Percentiles rank a stretch among this genome's conserved stretches.
These are phyloP conservation scores for Aspergillus pseudonomiae DNA, from an alignment of 2,329 filamentous ascomycete species.

Conservation along the genomic window DNA sequence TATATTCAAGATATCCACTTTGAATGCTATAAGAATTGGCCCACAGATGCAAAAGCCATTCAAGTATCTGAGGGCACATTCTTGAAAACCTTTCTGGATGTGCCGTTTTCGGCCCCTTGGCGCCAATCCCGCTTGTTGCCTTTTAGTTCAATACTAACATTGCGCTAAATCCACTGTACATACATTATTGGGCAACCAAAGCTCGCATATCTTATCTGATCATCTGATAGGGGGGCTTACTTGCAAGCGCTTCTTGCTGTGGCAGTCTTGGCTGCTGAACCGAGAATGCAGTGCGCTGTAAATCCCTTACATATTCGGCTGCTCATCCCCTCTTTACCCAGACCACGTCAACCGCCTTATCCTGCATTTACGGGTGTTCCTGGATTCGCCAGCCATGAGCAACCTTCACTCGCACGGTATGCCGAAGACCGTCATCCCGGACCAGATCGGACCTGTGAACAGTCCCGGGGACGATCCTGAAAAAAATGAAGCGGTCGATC, in stretches of 20 bases:
- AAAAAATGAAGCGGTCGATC: not conserved
- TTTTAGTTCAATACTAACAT: not conserved
- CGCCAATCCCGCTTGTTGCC: not conserved
- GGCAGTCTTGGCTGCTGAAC: too few relatives aligned
- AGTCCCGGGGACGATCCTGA: not conserved
- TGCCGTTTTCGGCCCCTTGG: not conserved
- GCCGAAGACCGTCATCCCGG: not conserved
- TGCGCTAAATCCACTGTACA: not conserved
- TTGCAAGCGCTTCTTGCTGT: too few relatives aligned
- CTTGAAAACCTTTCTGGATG: too few relatives aligned
- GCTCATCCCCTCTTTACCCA: too few relatives aligned
- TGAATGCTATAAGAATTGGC: too few relatives aligned
- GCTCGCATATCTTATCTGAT: constrained; percentile 6
- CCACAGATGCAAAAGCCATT: too few relatives aligned
- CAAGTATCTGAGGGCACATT: too few relatives aligned
- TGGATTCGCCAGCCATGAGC: not conserved
- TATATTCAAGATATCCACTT: too few relatives aligned
- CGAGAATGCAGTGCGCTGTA: too few relatives aligned
- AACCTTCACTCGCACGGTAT: not conserved
- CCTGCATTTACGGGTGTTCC: not conserved
- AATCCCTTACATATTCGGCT: too few relatives aligned
- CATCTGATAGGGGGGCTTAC: not conserved
- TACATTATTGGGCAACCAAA: not conserved
- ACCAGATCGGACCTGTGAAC: not conserved
- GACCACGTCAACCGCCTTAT: too few relatives aligned